phyloP scores from a whole-genome alignment of 768 basidiomycete genomes.

The Ephemerocybe angulata region DNA sequence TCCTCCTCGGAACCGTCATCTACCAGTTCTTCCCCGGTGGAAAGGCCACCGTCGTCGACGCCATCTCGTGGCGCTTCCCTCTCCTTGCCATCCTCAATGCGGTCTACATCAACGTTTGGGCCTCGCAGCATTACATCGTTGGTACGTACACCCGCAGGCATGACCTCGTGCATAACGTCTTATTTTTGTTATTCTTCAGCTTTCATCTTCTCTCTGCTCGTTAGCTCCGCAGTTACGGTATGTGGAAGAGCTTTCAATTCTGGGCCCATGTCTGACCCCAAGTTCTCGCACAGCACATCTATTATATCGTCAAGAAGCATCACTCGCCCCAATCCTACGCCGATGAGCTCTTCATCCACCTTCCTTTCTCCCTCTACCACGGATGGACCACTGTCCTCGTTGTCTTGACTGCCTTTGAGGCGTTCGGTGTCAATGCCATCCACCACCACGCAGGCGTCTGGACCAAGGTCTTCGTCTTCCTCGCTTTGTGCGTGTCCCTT shows the following conservation, averaged over 20 bases:
- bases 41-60: slow-evolving; percentile 78
- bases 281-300: slow-evolving; percentile 67
- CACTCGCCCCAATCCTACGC: slow-evolving; percentile 57
- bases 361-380: slow-evolving; percentile 95
- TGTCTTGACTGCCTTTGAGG: slow-evolving; percentile 79
- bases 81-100: slow-evolving; percentile 84
- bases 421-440: slow-evolving; percentile 78
- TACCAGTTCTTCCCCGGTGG: slow-evolving; percentile 83
- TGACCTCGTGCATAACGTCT: slow-evolving; percentile 1
- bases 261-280: background rate
- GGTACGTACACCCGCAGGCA: slow-evolving; percentile 33
- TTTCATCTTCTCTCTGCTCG: slow-evolving; percentile 84
- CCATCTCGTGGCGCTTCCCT: slow-evolving; percentile 88
- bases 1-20: slow-evolving; percentile 87
- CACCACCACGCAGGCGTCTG: slow-evolving; percentile 69
- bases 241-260: slow-evolving; percentile 7
- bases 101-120: slow-evolving; percentile 87
- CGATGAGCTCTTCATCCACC: slow-evolving; percentile 89
- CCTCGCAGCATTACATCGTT: slow-evolving; percentile 64
- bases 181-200: slow-evolving; percentile 44
- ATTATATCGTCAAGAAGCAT: slow-evolving; percentile 90
- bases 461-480: slow-evolving; percentile 95
- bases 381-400: slow-evolving; percentile 89
- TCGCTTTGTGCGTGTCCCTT: slow-evolving; percentile 63
- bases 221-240: slow-evolving; percentile 65